Evolutionary conservation across 495 filamentous ascomycete genomes (phyloP), one percentile per base, ranked within the genome.

Genomic region (Amniculicola lignicola): DNA sequence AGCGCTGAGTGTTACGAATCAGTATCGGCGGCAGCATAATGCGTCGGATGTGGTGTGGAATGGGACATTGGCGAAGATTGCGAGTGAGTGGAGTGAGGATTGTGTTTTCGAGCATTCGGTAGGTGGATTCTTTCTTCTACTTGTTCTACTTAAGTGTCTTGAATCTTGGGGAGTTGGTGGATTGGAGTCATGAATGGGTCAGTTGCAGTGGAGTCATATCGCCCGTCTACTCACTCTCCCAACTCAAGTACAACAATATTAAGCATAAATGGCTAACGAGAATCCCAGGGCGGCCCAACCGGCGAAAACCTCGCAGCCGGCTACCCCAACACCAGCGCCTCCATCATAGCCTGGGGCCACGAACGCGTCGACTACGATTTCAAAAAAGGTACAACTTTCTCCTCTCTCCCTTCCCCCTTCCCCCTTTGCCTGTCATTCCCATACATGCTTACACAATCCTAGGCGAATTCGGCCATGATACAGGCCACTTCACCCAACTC

Each of bases 401-500:
- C 7, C 29, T 35, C n/a, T 35, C n/a, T n/a, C n/a, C 29, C 29
- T 35, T 41, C 38, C 18, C 38, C 38, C 29, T n/a, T 33, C n/a
- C 29, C 29, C 29, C 29, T 33, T 16, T 16, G 6, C 38, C 27
- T 28, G 4, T 22, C 22, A 5, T 10, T 16, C 12, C 16, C 41
- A 5, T 10, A 9, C 12, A 6, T 22, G 4, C 16, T 23, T 6
- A 22, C 43, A 3, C 43, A 7, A 33, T 16, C 76, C 1, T 76
- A 75, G 0, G 9, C 37, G 16, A 6, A 9, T 90, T 88, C 67
- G 70, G 54, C 6, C 77, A 86, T 54, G 61, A 70, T 15, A 90
- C 88, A n/a, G 89, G 88, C 0, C 88, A 94, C 70, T 94, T 89
- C 68, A 89, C 88, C 22, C 88, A 91, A 74, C 67, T 94, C 37